These are phyloP conservation scores for Eucalyptus sp. DNA, from an alignment of 345 rosid genomes.

Conservation along the genomic window DNA sequence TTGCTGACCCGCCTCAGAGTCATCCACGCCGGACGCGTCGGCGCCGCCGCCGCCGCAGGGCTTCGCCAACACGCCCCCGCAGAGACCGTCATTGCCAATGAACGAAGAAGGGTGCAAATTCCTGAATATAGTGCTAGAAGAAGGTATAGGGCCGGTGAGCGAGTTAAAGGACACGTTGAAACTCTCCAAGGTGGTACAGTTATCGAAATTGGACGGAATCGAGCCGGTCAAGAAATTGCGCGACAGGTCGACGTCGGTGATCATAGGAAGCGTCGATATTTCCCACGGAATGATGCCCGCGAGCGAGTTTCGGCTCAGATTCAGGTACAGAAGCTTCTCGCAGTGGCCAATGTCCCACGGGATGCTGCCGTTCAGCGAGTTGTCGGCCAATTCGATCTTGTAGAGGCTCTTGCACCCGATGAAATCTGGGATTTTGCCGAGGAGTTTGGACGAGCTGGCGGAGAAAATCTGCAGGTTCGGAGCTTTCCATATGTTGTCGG, in stretches of 20 bases:
- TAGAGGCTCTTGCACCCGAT: slow-evolving; percentile 57
- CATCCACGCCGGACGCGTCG: neutral
- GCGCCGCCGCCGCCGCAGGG: slow-evolving; percentile 30
- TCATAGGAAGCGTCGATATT: slow-evolving; percentile 58
- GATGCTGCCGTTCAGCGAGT: slow-evolving; percentile 56
- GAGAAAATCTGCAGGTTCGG: slow-evolving; percentile 63
- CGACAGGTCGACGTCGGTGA: slow-evolving; percentile 76
- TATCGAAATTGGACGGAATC: slow-evolving; percentile 72
- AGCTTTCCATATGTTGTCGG: slow-evolving; percentile 52
- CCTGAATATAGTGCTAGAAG: slow-evolving; percentile 45
- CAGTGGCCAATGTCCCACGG: slow-evolving; percentile 86
- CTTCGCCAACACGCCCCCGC: slow-evolving; percentile 46
- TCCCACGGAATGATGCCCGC: slow-evolving; percentile 80
- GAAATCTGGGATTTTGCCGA: slow-evolving; percentile 63
- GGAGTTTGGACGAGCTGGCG: slow-evolving; percentile 40
- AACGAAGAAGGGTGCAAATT: slow-evolving; percentile 76
- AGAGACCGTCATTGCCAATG: slow-evolving; percentile 62
- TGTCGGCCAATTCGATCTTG: slow-evolving; percentile 70
- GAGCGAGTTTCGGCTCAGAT: slow-evolving; percentile 62
- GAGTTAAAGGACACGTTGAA: slow-evolving; percentile 78
- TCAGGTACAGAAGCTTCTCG: slow-evolving; percentile 59
- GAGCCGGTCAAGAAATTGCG: slow-evolving; percentile 66
- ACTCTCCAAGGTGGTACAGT: slow-evolving; percentile 60
- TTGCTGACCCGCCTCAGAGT: slow-evolving; percentile 16
- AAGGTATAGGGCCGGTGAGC: slow-evolving; percentile 72